Evolutionary conservation across 768 basidiomycete genomes (phyloP).

Genomic region (Leccinum pellstonianum): DNA sequence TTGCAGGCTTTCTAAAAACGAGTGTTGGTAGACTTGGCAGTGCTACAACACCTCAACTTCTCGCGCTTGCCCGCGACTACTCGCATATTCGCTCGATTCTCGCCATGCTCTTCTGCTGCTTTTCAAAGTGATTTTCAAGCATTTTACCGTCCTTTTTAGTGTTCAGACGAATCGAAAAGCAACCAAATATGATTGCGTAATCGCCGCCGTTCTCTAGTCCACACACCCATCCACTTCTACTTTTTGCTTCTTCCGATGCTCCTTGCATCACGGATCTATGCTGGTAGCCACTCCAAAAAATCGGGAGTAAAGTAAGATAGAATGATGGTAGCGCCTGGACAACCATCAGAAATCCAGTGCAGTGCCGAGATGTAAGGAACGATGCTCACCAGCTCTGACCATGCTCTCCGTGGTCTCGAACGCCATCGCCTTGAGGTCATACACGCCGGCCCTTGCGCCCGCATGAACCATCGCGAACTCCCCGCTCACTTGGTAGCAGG

Average conservation of each 20-base stretch:
- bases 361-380: neutral
- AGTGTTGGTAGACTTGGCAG: too few species aligned
- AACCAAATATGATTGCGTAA: neutral
- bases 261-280: conserved; percentile 7
- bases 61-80: too few species aligned
- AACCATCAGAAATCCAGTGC: conserved; percentile 9
- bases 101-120: too few species aligned
- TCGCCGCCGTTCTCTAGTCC: neutral
- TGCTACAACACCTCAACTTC: too few species aligned
- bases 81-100: too few species aligned
- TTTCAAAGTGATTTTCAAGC: too few species aligned
- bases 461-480: conserved; percentile 98
- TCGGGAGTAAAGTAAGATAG: conserved; percentile 96
- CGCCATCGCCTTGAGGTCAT: conserved; percentile 88
- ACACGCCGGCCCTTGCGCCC: conserved; percentile 91
- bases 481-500: conserved; percentile 96
- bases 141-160: too few species aligned
- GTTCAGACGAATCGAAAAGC: too few species aligned
- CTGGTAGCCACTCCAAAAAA: conserved; percentile 82
- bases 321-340: conserved; percentile 83
- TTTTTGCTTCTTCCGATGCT: neutral
- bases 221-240: neutral
- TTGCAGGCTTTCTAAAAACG: too few species aligned
- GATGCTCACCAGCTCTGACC: conserved; percentile 78
- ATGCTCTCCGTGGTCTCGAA: conserved; percentile 91